Percentiles rank a stretch among this genome's conserved stretches.
These are phyloP conservation scores for Shiraia bambusicola DNA, from an alignment of 2,329 filamentous ascomycete species.

Conservation along the genomic window DNA sequence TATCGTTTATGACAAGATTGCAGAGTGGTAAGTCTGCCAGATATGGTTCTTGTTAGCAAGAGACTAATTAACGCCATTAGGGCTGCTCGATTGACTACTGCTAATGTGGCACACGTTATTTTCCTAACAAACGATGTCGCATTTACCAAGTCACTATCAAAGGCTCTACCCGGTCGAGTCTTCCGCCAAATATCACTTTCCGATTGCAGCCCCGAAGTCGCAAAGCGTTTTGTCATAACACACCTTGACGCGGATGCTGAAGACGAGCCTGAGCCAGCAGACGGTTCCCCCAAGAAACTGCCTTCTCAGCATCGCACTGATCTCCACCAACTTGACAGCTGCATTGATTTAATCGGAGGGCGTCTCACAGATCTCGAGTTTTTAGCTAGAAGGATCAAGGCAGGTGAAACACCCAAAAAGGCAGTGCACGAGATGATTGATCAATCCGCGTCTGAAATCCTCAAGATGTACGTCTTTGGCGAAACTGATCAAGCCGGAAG, in stretches of 20 bases:
- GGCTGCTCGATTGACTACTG: slow-evolving; percentile 81
- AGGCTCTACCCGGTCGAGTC: slow-evolving; percentile 84
- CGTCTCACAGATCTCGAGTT: slow-evolving; percentile 95
- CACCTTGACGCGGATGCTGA: slow-evolving; percentile 63
- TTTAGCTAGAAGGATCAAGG: slow-evolving; percentile 83
- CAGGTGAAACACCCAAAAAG: slow-evolving; percentile 76
- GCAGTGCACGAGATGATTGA: slow-evolving; percentile 88
- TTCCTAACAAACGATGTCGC: slow-evolving; percentile 90
- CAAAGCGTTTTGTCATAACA: slow-evolving; percentile 85
- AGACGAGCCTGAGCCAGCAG: slow-evolving; percentile 44
- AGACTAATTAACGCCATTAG: slow-evolving; percentile 25
- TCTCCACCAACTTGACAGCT: slow-evolving; percentile 73
- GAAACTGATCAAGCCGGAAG: slow-evolving; percentile 54
- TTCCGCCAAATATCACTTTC: slow-evolving; percentile 84
- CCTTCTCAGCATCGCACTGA: slow-evolving; percentile 55
- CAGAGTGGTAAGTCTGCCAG: slow-evolving; percentile 63
- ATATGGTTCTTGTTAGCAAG: not conserved
- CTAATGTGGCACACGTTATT: slow-evolving; percentile 89
- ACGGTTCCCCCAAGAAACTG: slow-evolving; percentile 44
- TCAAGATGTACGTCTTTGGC: slow-evolving; percentile 84
- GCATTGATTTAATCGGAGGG: slow-evolving; percentile 80
- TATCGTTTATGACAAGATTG: slow-evolving; percentile 56
- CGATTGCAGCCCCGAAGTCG: slow-evolving; percentile 79
- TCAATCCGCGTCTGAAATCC: slow-evolving; percentile 83
- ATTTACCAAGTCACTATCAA: slow-evolving; percentile 83